Percentiles rank a stretch among this genome's conserved stretches.
Evolutionary conservation across 2,329 filamentous ascomycete genomes (phyloP).

Genomic region (Clonostachys rhizophaga): DNA sequence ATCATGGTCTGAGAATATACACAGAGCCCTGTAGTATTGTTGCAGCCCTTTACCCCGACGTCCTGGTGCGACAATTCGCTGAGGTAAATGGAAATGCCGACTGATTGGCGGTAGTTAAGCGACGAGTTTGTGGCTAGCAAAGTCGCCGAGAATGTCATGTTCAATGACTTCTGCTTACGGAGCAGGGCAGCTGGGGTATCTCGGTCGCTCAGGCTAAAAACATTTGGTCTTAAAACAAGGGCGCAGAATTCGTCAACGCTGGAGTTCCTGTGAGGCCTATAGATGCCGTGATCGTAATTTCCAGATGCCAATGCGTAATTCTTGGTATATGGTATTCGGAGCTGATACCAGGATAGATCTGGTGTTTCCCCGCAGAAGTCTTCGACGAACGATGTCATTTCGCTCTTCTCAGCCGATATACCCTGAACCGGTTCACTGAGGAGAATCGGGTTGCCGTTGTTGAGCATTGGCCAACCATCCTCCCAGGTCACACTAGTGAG

Average conservation of each 20-base stretch:
- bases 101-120: slow-evolving; percentile 10
- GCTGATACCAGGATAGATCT: background rate
- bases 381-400: background rate
- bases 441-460: slow-evolving; percentile 7
- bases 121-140: slow-evolving; percentile 6
- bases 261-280: no score
- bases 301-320: background rate
- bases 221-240: slow-evolving; percentile 20
- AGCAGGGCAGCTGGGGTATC: slow-evolving; percentile 19
- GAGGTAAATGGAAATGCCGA: slow-evolving; percentile 17
- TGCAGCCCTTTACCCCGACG: slow-evolving; percentile 15
- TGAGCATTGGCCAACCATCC: slow-evolving; percentile 14
- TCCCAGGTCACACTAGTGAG: slow-evolving; percentile 12
- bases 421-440: background rate
- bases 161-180: slow-evolving; percentile 19
- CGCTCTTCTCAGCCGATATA: no score
- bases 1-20: slow-evolving; percentile 1
- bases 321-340: slow-evolving; percentile 6
- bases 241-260: background rate
- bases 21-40: slow-evolving; percentile 10
- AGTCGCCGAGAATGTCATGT: slow-evolving; percentile 19
- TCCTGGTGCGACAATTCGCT: slow-evolving; percentile 17
- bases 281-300: no score
- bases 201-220: slow-evolving; percentile 16
- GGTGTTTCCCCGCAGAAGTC: background rate